These are phyloP conservation scores for Plasmodium gonderi DNA, from an alignment of 169 alveolate genomes.

Conservation along the genomic window DNA sequence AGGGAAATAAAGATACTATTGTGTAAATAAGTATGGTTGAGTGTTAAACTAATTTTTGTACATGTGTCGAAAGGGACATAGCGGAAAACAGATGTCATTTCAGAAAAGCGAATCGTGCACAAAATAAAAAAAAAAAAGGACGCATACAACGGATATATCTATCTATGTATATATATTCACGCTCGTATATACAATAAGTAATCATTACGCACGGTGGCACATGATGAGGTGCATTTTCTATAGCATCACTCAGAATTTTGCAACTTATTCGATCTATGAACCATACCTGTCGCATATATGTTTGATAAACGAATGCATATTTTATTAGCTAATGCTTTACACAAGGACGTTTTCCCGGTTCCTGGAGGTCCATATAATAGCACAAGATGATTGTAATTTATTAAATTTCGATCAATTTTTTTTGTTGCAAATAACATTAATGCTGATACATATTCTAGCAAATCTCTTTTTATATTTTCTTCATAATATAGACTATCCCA, in stretches of 20 bases:
- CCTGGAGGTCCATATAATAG: conserved; percentile 89
- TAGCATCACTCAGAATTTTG: background rate
- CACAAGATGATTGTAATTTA: conserved; percentile 84
- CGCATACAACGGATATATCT: background rate
- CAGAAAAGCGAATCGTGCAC: background rate
- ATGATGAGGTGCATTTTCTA: background rate
- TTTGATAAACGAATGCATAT: conserved; percentile 78
- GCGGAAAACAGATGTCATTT: too few relatives aligned
- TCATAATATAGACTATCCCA: conserved; percentile 87
- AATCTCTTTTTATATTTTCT: conserved; percentile 77
- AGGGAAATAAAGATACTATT: background rate
- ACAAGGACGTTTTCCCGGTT: conserved; percentile 82
- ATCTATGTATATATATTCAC: conserved; percentile 28
- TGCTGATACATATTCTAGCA: conserved; percentile 82
- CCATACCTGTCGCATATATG: conserved; percentile 42
- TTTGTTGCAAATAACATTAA: conserved; percentile 81
- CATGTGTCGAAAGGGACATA: background rate
- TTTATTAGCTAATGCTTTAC: conserved; percentile 80
- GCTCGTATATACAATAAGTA: too few relatives aligned
- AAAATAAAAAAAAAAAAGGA: background rate
- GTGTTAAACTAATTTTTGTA: background rate
- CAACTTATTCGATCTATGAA: background rate
- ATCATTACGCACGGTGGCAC: background rate
- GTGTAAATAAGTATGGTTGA: background rate
- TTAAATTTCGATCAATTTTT: conserved; percentile 79